Percentiles rank a stretch among this genome's conserved stretches.
These are phyloP conservation scores for Lolium multiflorum DNA, from an alignment of 176 grass and related monocot species.

Conservation along the genomic window DNA sequence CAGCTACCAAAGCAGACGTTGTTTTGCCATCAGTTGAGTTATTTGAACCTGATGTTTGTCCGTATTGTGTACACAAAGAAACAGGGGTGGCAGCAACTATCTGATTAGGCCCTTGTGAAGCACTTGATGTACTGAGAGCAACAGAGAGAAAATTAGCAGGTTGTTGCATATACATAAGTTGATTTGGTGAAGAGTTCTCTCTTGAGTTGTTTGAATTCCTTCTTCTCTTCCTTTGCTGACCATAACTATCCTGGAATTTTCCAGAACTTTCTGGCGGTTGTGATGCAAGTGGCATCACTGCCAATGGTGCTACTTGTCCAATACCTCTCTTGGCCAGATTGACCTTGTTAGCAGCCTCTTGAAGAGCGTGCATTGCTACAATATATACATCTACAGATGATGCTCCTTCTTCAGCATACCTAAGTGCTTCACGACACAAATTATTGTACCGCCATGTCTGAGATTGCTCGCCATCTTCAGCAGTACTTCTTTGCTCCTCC, in stretches of 20 bases:
- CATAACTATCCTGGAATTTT: slow-evolving; percentile 42
- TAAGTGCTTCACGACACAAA: slow-evolving; percentile 61
- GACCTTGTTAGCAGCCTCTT: slow-evolving; percentile 68
- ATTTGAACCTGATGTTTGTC: slow-evolving; percentile 48
- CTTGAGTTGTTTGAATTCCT: slow-evolving; percentile 56
- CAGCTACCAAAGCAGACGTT: slow-evolving; percentile 24
- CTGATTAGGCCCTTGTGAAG: slow-evolving; percentile 50
- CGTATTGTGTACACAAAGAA: slow-evolving; percentile 45
- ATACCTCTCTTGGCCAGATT: slow-evolving; percentile 65
- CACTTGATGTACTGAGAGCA: slow-evolving; percentile 52
- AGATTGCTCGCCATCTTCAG: slow-evolving; percentile 55
- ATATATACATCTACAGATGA: slow-evolving; percentile 62
- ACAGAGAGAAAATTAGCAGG: slow-evolving; percentile 51
- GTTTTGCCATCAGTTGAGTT: slow-evolving; percentile 43
- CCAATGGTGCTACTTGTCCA: slow-evolving; percentile 54
- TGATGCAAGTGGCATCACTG: slow-evolving; percentile 62
- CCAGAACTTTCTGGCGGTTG: slow-evolving; percentile 47
- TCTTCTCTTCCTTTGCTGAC: slow-evolving; percentile 53
- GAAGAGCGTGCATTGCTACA: slow-evolving; percentile 69
- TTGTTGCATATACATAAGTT: slow-evolving; percentile 59
- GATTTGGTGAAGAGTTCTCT: slow-evolving; percentile 36
- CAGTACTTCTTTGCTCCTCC: slow-evolving; percentile 49
- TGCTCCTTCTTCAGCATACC: slow-evolving; percentile 68
- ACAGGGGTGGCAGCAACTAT: slow-evolving; percentile 46
- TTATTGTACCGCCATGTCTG: slow-evolving; percentile 62